Percentiles rank a stretch among this genome's conserved stretches.
Evolutionary conservation across 2,329 filamentous ascomycete species (phyloP).

Genomic region (Claviceps capensis): DNA sequence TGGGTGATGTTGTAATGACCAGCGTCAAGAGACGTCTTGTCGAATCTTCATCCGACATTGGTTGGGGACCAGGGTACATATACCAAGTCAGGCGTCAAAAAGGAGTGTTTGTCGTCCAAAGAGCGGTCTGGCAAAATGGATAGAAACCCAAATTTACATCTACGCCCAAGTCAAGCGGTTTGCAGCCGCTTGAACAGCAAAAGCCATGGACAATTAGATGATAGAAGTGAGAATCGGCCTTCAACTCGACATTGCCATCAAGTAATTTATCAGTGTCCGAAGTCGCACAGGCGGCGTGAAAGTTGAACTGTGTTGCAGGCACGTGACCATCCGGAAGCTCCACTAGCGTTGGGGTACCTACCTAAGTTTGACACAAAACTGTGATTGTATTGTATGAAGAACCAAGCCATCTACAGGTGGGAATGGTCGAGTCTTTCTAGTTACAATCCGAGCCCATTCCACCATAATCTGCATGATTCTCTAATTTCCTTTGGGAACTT

Average conservation of each 20-base stretch:
- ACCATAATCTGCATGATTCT: no score
- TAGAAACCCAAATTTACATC: background rate
- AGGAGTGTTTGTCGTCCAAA: background rate
- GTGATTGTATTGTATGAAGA: no score
- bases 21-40: conserved; percentile 11
- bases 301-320: background rate
- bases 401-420: no score
- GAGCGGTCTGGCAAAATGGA: background rate
- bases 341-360: background rate
- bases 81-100: background rate
- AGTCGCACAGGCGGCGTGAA: no score
- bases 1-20: conserved; percentile 41
- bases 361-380: no score
- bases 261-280: no score
- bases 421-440: no score
- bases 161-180: background rate
- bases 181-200: background rate
- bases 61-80: no score
- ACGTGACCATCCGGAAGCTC: background rate
- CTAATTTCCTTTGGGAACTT: no score
- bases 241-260: no score
- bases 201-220: background rate
- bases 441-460: no score
- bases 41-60: background rate
- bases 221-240: background rate